phyloP scores from a whole-genome alignment of 78 protist genomes.

The Mastigamoeba balamuthi region DNA sequence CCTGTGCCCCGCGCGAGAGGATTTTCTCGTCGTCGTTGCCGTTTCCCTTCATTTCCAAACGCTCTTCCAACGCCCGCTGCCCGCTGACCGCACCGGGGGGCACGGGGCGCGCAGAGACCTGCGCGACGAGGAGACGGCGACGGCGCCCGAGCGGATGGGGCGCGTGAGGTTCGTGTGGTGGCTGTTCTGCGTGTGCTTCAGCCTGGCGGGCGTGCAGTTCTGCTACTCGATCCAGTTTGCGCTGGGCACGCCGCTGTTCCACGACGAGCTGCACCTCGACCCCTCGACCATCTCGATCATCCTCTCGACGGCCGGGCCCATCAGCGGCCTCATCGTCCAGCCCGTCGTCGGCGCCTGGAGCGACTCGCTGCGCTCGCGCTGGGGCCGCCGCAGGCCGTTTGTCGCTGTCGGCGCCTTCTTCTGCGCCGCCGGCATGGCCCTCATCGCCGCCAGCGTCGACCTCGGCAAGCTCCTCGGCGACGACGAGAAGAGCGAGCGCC shows the following conservation, averaged over 20 bases:
- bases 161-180: constrained; percentile 10
- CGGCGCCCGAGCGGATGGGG: too few relatives aligned
- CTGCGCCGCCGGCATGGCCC: background rate
- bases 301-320: constrained; percentile 40
- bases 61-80: too few relatives aligned
- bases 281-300: constrained; percentile 25
- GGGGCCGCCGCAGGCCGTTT: constrained; percentile 58
- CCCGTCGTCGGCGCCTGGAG: constrained; percentile 50
- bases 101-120: too few relatives aligned
- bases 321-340: constrained; percentile 44
- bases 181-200: constrained; percentile 25
- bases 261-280: constrained; percentile 10
- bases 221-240: constrained; percentile 44
- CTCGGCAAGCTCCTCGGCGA: constrained; percentile 35
- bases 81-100: too few relatives aligned
- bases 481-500: background rate
- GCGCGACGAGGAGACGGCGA: too few relatives aligned
- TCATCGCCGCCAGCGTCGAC: constrained; percentile 28
- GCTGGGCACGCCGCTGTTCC: constrained; percentile 40
- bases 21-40: too few relatives aligned
- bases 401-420: constrained; percentile 27
- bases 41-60: too few relatives aligned
- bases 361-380: constrained; percentile 19
- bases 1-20: too few relatives aligned
- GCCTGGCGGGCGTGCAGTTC: constrained; percentile 49